Evolutionary conservation across 306 rosid species (phyloP).

Genomic region (Macrotyloma uniflorum): DNA sequence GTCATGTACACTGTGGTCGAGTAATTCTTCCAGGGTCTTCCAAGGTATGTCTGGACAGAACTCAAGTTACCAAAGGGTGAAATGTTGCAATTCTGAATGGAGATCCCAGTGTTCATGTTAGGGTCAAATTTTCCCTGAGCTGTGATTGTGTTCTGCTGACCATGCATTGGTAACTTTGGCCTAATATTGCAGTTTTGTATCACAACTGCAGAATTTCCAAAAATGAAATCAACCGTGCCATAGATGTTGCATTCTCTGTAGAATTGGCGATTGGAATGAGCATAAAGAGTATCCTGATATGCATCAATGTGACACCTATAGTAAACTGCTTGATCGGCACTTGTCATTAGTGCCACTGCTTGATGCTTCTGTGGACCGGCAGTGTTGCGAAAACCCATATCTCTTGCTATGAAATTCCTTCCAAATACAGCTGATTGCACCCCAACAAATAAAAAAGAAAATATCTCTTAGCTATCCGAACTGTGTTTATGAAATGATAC

Average conservation of each 20-base stretch:
- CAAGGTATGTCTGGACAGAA: constrained; percentile 59
- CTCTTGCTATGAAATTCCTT: constrained; percentile 60
- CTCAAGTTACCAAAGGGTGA: constrained; percentile 61
- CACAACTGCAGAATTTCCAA: constrained; percentile 73
- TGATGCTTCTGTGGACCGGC: constrained; percentile 83
- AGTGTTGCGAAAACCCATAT: constrained; percentile 68
- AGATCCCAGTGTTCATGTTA: constrained; percentile 69
- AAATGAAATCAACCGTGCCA: constrained; percentile 83
- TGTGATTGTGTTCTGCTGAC: constrained; percentile 74
- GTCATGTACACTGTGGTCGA: constrained; percentile 70
- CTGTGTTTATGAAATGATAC: not conserved
- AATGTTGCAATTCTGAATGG: constrained; percentile 61
- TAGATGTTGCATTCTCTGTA: constrained; percentile 65
- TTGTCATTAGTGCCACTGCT: constrained; percentile 78
- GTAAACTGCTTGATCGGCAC: constrained; percentile 60
- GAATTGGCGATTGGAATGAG: constrained; percentile 67
- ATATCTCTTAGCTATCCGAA: not conserved
- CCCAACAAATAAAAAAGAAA: not conserved
- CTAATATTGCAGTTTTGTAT: constrained; percentile 60
- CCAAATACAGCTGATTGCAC: constrained; percentile 64
- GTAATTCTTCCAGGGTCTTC: constrained; percentile 87
- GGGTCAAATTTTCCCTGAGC: constrained; percentile 80
- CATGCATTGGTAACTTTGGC: constrained; percentile 61
- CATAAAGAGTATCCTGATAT: constrained; percentile 74
- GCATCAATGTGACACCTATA: constrained; percentile 65